Conservation (phyloP, 2,329 filamentous ascomycete genomes). For the Ambrosiella xylebori region DNA sequence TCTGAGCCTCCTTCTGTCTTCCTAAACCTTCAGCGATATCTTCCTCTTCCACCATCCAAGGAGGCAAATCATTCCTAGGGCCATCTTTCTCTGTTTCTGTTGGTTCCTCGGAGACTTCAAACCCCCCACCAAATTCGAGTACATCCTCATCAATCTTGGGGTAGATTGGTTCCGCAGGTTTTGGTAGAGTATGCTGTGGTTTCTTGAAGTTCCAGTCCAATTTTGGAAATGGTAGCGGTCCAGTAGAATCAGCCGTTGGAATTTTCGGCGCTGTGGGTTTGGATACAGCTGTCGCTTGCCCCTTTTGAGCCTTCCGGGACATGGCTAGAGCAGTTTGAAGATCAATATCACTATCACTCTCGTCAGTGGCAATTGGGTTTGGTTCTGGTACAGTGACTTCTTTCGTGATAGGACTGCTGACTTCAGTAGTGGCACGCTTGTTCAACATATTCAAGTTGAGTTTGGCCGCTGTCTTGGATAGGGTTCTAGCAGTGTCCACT, state of each 20-base stretch:
- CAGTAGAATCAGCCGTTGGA: constrained; percentile 37
- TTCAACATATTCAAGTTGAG: constrained; percentile 9
- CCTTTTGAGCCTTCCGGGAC: constrained; percentile 21
- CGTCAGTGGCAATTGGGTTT: constrained; percentile 30
- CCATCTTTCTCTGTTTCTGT: constrained; percentile 15
- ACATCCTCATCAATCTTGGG: not conserved
- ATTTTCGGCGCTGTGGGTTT: not conserved
- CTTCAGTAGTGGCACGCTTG: constrained; percentile 19
- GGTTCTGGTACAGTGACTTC: constrained; percentile 28
- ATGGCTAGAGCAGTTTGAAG: constrained; percentile 53
- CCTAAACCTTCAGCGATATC: constrained; percentile 49
- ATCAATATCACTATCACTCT: constrained; percentile 48
- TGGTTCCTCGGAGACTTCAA: not conserved
- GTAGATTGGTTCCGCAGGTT: not conserved
- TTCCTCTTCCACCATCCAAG: constrained; percentile 51
- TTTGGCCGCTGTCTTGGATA: constrained; percentile 25
- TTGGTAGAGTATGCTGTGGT: not conserved
- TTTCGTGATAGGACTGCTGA: constrained; percentile 56
- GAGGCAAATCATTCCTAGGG: constrained; percentile 45
- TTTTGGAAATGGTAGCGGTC: constrained; percentile 81
- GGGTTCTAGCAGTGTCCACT: constrained; percentile 30
- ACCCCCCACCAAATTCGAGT: constrained; percentile 4
- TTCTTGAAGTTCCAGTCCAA: constrained; percentile 36
- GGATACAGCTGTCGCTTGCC: not conserved
- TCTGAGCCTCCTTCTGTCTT: constrained; percentile 38